Conservation (phyloP, 768 basidiomycete species). For the Trametes punicea region DNA sequence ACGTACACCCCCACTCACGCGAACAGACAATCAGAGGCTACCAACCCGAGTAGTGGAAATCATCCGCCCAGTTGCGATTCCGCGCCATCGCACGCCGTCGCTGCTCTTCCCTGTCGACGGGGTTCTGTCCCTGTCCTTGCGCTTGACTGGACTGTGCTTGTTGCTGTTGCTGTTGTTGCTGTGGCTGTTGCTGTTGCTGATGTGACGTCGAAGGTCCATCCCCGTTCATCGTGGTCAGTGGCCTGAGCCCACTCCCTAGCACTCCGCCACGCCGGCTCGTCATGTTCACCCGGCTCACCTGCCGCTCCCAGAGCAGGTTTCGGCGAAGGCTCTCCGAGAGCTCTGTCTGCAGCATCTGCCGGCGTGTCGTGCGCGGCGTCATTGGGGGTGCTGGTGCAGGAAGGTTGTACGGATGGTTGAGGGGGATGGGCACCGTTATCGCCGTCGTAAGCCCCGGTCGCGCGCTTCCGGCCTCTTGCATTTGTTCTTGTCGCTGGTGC, state of each 20-base stretch:
- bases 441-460: constrained; percentile 31
- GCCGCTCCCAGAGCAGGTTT: constrained; percentile 79
- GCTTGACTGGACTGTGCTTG: constrained; percentile 17
- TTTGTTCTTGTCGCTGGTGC: constrained; percentile 23
- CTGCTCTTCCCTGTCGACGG: constrained; percentile 39
- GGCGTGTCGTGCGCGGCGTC: constrained; percentile 81
- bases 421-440: constrained; percentile 52
- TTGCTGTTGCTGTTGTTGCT: constrained; percentile 21
- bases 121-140: constrained; percentile 36
- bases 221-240: constrained; percentile 31
- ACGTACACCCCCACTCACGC: no score
- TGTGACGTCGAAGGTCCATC: constrained; percentile 3
- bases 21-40: no score
- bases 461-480: constrained; percentile 2
- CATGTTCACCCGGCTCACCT: constrained; percentile 54
- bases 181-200: constrained; percentile 9
- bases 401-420: constrained; percentile 69
- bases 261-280: constrained; percentile 30
- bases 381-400: constrained; percentile 63
- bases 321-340: constrained; percentile 80
- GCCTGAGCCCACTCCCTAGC: constrained; percentile 32
- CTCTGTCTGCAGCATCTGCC: constrained; percentile 81
- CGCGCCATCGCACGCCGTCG: constrained; percentile 46
- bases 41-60: constrained; percentile 68
- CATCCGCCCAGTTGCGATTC: constrained; percentile 67